phyloP scores from a whole-genome alignment of 306 rosid species.

The Crataegus laevigata region DNA sequence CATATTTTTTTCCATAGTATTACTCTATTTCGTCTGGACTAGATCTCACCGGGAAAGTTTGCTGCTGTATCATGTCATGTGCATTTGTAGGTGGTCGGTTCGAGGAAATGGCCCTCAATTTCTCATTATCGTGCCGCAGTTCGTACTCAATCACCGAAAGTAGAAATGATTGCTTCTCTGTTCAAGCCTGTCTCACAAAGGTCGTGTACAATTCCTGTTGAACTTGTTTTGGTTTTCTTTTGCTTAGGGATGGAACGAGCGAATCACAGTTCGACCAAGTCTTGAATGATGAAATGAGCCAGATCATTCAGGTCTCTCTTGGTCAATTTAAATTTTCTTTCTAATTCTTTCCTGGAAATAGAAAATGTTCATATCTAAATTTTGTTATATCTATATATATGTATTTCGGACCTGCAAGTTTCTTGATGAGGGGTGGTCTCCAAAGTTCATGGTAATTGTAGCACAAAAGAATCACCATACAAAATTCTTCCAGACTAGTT shows the following conservation, averaged over 20 bases:
- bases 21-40: not conserved
- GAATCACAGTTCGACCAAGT: slow-evolving; percentile 87
- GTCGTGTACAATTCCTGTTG: not conserved
- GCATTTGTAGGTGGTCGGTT: slow-evolving; percentile 61
- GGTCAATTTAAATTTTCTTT: not conserved
- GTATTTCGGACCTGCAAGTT: slow-evolving; percentile 62
- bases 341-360: not conserved
- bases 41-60: not conserved
- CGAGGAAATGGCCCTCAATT: slow-evolving; percentile 69
- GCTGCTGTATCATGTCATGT: not conserved
- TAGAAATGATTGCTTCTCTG: slow-evolving; percentile 70
- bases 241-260: slow-evolving; percentile 76
- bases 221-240: not conserved
- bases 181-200: slow-evolving; percentile 32
- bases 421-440: slow-evolving; percentile 71
- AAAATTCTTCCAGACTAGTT: slow-evolving; percentile 53
- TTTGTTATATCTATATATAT: not conserved
- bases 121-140: slow-evolving; percentile 71
- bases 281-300: slow-evolving; percentile 60
- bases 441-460: slow-evolving; percentile 69
- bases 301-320: slow-evolving; percentile 55
- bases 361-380: not conserved
- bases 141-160: slow-evolving; percentile 68
- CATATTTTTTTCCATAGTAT: not conserved
- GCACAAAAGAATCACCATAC: slow-evolving; percentile 91